These are phyloP conservation scores for Eutrema heterophyllum DNA, from an alignment of 345 rosid species.

Conservation along the genomic window DNA sequence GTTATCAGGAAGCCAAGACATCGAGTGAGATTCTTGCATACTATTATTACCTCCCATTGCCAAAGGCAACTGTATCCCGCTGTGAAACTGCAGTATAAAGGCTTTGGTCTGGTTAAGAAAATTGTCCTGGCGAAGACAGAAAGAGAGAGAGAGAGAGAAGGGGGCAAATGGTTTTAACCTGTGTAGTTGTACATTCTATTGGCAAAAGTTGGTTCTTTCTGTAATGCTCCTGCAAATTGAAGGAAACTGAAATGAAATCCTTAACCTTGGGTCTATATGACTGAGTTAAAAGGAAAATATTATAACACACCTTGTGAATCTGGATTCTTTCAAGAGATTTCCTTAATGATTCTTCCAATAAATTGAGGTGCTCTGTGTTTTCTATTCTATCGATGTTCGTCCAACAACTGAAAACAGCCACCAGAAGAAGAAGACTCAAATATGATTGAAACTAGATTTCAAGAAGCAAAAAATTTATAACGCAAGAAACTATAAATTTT, in stretches of 20 bases:
- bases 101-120: slow-evolving; percentile 6
- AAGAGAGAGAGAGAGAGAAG: not conserved
- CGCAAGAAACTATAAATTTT: slow-evolving; percentile 11
- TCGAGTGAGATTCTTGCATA: slow-evolving; percentile 54
- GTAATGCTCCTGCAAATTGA: slow-evolving; percentile 51
- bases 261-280: not conserved
- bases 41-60: slow-evolving; percentile 41
- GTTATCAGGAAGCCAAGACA: slow-evolving; percentile 64
- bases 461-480: not conserved
- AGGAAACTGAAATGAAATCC: slow-evolving; percentile 1
- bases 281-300: not conserved
- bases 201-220: slow-evolving; percentile 56
- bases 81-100: slow-evolving; percentile 47
- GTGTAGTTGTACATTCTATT: slow-evolving; percentile 49
- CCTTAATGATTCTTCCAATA: slow-evolving; percentile 74
- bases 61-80: slow-evolving; percentile 52
- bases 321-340: slow-evolving; percentile 53
- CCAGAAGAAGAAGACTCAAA: not conserved
- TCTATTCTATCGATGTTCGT: slow-evolving; percentile 62
- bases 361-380: slow-evolving; percentile 53
- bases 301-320: slow-evolving; percentile 48
- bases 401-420: slow-evolving; percentile 61
- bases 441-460: not conserved
- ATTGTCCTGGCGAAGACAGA: not conserved
- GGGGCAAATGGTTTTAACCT: slow-evolving; percentile 37